Conservation (phyloP, 352 stramenopile genomes). For the Globisporangium recalcitrans region DNA sequence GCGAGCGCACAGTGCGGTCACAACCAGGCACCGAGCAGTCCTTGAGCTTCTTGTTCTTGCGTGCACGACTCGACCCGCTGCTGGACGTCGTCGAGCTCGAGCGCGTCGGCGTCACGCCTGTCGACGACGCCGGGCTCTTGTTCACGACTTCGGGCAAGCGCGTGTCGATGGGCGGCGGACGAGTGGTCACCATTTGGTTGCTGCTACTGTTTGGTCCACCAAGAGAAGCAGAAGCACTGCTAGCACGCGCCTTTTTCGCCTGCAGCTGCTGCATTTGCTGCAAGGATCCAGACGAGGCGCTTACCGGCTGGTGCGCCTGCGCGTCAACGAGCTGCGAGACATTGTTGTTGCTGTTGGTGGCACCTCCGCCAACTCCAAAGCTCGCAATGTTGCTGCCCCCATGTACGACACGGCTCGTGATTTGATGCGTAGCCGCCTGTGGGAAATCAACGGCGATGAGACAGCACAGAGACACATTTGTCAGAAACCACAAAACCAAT, state of each 20-base stretch:
- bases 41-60: constrained; percentile 82
- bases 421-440: constrained; percentile 12
- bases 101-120: constrained; percentile 29
- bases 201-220: background rate
- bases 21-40: constrained; percentile 76
- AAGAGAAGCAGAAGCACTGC: background rate
- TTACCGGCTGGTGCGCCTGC: constrained; percentile 17
- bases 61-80: constrained; percentile 28
- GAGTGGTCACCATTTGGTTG: constrained; percentile 1
- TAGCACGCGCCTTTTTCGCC: background rate
- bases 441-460: background rate
- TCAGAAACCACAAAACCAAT: constrained; percentile 9
- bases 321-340: constrained; percentile 8
- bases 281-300: constrained; percentile 15
- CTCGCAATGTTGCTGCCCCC: background rate
- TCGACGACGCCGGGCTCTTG: constrained; percentile 14
- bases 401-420: constrained; percentile 8
- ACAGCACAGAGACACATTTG: constrained; percentile 8
- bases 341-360: constrained; percentile 3
- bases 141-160: constrained; percentile 15
- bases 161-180: constrained; percentile 53
- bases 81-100: constrained; percentile 30
- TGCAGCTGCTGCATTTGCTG: constrained; percentile 16
- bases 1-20: constrained; percentile 68
- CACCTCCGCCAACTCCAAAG: background rate